These are phyloP conservation scores for Trypanosoma vivax DNA, from an alignment of 208 protist genomes.

Conservation along the genomic window DNA sequence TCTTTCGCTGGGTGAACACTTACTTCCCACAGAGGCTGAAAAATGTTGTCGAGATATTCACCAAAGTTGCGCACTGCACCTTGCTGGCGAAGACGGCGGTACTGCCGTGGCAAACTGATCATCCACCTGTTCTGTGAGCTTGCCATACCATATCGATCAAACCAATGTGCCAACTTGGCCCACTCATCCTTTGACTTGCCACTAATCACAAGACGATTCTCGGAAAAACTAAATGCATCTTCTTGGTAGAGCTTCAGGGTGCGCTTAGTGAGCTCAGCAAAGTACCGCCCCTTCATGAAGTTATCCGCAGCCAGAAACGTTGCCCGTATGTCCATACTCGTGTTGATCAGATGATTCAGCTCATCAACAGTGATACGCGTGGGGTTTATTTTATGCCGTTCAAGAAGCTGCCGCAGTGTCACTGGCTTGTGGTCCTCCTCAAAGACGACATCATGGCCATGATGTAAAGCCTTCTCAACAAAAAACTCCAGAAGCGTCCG, in stretches of 20 bases:
- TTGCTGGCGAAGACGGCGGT: slow-evolving; percentile 73
- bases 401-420: slow-evolving; percentile 71
- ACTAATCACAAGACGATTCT: slow-evolving; percentile 78
- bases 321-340: slow-evolving; percentile 50
- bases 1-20: slow-evolving; percentile 92
- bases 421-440: slow-evolving; percentile 73
- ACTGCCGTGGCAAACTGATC: slow-evolving; percentile 92
- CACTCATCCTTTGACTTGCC: slow-evolving; percentile 88
- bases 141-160: slow-evolving; percentile 93
- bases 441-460: slow-evolving; percentile 85
- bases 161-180: slow-evolving; percentile 93
- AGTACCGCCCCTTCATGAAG: slow-evolving; percentile 91
- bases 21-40: slow-evolving; percentile 97
- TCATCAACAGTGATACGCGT: slow-evolving; percentile 80
- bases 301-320: slow-evolving; percentile 83
- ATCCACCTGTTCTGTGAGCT: slow-evolving; percentile 95
- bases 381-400: slow-evolving; percentile 69
- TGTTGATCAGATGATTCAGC: slow-evolving; percentile 73
- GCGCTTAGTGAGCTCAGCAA: slow-evolving; percentile 86
- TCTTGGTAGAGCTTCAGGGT: slow-evolving; percentile 78
- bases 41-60: slow-evolving; percentile 95
- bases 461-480: slow-evolving; percentile 81
- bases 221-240: slow-evolving; percentile 81
- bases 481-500: slow-evolving; percentile 87
- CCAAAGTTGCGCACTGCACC: slow-evolving; percentile 88